Base-by-base conservation (phyloP, 2,329 filamentous ascomycete genomes). In the Alternaria brassicicola region DNA sequence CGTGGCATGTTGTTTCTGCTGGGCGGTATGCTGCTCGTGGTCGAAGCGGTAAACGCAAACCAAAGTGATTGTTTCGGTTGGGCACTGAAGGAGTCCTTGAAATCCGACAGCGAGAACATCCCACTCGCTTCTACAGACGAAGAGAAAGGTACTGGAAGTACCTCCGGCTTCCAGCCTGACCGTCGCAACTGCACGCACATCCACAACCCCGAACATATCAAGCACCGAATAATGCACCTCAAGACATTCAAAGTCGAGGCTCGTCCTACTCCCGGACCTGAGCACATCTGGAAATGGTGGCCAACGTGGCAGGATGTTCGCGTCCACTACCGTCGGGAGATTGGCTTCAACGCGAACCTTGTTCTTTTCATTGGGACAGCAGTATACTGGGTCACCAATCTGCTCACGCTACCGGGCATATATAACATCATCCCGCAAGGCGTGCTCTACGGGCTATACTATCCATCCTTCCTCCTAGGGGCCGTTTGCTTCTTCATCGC, bases 21-120 rank as follows among this genome's bases (percentile, higher is more conserved):
- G 13, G 49, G 49, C 6, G 49, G 49, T 26, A 30, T 42, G 25
- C 36, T 52, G 6, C 49, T 42, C 2, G 19, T 52, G 13, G 49
- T 52, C 17, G 26, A 52, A 52, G 36, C 49, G 19, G 49, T 52
- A 6, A 41, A 51, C 36, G 36, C 48, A 19, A 51, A 41, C 13
- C 36, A 51, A n/a, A 31, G 35, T 25, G 36, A 41, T 15, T 51
- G 48, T n/a, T 51, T 51, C 12, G 48, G 48, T 25, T 52, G 36
- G 49, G 49, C 26, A 13, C n/a, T 52, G 9, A 52, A 52, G 36
- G 49, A 42, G 31, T 26, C 17, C 25, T 10, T 52, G 13, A 52
- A 33, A 8, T 30, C 35, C n/a, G 17, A 52, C 12, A 21, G 26
- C 12, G 49, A 52, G 23, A 52, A 42, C 26, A 23, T 25, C 19